Evolutionary conservation across 306 rosid species (phyloP).

Genomic region (Vigna angularis): DNA sequence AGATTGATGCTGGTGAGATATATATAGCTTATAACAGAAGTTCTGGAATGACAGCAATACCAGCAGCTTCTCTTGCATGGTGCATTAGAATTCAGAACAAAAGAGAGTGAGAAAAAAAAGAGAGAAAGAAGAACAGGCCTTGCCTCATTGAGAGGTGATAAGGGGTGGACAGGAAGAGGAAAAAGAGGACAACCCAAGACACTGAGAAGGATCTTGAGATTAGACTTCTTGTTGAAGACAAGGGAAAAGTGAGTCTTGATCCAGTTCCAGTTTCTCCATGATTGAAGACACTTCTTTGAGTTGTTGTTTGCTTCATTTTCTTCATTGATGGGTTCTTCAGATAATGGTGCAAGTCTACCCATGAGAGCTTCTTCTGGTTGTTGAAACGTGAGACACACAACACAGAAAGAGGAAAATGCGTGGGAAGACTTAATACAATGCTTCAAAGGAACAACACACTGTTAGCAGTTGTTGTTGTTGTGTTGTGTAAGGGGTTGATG

Average conservation of each 20-base stretch:
- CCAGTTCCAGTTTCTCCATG: conserved; percentile 93
- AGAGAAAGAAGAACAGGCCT: background rate
- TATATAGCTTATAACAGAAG: background rate
- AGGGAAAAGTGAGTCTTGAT: conserved; percentile 78
- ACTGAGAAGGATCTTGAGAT: conserved; percentile 83
- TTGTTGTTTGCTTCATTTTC: conserved; percentile 47
- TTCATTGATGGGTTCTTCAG: conserved; percentile 87
- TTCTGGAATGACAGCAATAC: background rate
- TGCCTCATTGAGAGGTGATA: conserved; percentile 67
- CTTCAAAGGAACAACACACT: conserved; percentile 30
- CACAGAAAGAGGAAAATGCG: conserved; percentile 20
- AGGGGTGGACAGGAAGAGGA: conserved; percentile 67
- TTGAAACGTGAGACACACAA: conserved; percentile 34
- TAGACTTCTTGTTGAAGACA: conserved; percentile 68
- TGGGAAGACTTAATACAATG: conserved; percentile 8
- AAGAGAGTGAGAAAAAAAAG: background rate
- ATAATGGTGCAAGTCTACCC: conserved; percentile 81
- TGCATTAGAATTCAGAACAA: conserved; percentile 8
- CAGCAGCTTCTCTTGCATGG: background rate
- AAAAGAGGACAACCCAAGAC: conserved; percentile 94
- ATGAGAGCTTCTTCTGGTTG: conserved; percentile 42
- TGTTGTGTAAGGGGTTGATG: conserved; percentile 31
- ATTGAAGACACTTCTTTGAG: conserved; percentile 63
- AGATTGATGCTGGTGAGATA: background rate
- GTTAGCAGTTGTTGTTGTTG: background rate